These are phyloP conservation scores for Phialophora tarda DNA, from an alignment of 2,329 filamentous ascomycete species.

Conservation along the genomic window DNA sequence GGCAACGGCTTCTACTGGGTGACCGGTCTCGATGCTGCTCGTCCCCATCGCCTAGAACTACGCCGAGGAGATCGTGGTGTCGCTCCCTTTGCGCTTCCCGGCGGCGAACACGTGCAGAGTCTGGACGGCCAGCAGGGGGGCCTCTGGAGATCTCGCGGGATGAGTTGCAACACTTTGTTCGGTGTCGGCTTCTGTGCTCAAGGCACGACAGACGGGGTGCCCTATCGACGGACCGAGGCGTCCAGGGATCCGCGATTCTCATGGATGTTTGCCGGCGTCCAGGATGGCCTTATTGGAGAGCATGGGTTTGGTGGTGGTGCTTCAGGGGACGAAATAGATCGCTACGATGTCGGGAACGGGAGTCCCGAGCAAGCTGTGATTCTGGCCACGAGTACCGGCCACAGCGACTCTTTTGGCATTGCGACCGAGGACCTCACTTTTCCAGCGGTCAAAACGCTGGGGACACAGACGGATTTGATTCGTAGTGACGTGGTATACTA, in stretches of 20 bases:
- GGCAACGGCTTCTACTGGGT: conserved; percentile 49
- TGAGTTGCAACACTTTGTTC: conserved; percentile 43
- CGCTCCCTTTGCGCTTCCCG: too few relatives aligned
- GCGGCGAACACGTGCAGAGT: conserved; percentile 33
- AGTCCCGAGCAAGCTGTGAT: conserved; percentile 43
- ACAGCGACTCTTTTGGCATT: conserved; percentile 37
- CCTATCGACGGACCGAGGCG: conserved; percentile 37
- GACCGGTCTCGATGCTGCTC: conserved; percentile 27
- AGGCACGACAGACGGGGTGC: conserved; percentile 43
- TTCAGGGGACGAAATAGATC: conserved; percentile 47
- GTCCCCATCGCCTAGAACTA: conserved; percentile 46
- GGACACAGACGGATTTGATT: conserved; percentile 36
- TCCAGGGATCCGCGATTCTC: conserved; percentile 28
- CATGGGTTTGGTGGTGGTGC: conserved; percentile 45
- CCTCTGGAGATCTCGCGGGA: conserved; percentile 45
- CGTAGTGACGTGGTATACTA: conserved; percentile 41
- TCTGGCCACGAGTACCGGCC: conserved; percentile 38
- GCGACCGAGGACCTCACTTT: conserved; percentile 32
- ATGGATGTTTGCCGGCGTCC: conserved; percentile 37
- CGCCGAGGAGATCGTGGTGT: conserved; percentile 45
- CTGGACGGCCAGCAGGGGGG: conserved; percentile 45
- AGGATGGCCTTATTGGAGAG: conserved; percentile 37
- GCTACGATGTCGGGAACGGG: conserved; percentile 43
- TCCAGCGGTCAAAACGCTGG: conserved; percentile 39
- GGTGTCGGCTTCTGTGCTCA: conserved; percentile 45